Percentiles rank a stretch among this genome's conserved stretches.
Evolutionary conservation across 176 grass and related monocot genomes (phyloP).

Genomic region (Luzula sylvatica): DNA sequence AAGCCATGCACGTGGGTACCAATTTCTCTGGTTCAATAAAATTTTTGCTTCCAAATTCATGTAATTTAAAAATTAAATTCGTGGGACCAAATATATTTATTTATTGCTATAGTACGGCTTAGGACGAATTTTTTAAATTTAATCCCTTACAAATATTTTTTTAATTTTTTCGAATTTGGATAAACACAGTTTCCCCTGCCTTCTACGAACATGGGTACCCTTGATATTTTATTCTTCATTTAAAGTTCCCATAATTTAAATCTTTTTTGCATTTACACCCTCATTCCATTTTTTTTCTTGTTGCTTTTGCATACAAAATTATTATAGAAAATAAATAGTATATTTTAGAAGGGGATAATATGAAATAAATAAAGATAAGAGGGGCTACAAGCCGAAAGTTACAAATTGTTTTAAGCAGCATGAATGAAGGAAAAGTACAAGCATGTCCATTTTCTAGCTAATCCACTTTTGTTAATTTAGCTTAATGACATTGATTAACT

Average conservation of each 20-base stretch:
- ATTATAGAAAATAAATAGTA: conserved; percentile 4
- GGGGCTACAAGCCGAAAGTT: conserved; percentile 22
- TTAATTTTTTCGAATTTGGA: conserved; percentile 2
- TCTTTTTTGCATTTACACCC: conserved; percentile 2
- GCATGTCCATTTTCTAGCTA: conserved; percentile 29
- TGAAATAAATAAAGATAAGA: conserved; percentile 6
- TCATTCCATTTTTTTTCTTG: no score
- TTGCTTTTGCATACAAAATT: no score
- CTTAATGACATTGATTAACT: neutral
- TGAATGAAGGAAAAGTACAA: conserved; percentile 19
- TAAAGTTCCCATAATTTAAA: neutral
- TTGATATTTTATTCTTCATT: neutral
- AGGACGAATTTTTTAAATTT: conserved; percentile 4
- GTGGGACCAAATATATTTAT: conserved; percentile 10
- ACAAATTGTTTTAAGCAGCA: conserved; percentile 7
- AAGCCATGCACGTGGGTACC: conserved; percentile 21
- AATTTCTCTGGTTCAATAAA: conserved; percentile 8
- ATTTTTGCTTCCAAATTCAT: conserved; percentile 6
- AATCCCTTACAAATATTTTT: neutral
- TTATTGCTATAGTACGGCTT: conserved; percentile 8
- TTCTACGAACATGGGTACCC: conserved; percentile 5
- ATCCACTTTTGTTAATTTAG: neutral
- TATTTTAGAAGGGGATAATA: conserved; percentile 6
- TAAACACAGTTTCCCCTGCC: neutral
- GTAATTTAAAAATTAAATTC: conserved; percentile 9